Evolutionary conservation across 805 yeast genomes (phyloP).

Genomic region (Spathaspora hagerdaliae): DNA sequence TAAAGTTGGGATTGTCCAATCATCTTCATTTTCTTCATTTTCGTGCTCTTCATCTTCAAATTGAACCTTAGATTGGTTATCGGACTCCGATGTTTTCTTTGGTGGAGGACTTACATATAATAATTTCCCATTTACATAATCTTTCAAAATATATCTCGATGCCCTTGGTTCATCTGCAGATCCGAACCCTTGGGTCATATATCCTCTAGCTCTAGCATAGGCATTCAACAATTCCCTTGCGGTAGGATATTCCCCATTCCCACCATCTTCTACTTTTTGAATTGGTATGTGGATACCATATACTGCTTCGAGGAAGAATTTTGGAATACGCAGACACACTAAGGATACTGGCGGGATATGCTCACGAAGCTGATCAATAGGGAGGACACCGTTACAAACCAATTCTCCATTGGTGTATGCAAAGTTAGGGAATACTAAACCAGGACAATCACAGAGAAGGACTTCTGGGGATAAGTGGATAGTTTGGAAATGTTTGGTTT

Average conservation of each 20-base stretch:
- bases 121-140: conserved; percentile 89
- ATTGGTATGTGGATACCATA: conserved; percentile 89
- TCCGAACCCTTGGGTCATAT: conserved; percentile 95
- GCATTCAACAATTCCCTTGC: conserved; percentile 86
- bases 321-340: conserved; percentile 86
- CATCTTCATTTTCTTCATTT: conserved; percentile 51
- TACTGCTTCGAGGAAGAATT: conserved; percentile 79
- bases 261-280: conserved; percentile 78
- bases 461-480: conserved; percentile 79
- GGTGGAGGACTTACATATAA: conserved; percentile 90
- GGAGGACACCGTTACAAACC: conserved; percentile 97
- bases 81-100: background rate
- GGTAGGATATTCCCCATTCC: conserved; percentile 75
- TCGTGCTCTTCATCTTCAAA: conserved; percentile 1
- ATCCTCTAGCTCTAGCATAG: conserved; percentile 95
- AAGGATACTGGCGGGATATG: conserved; percentile 83
- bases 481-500: conserved; percentile 98
- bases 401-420: conserved; percentile 95
- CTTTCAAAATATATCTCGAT: conserved; percentile 86
- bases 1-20: conserved; percentile 49
- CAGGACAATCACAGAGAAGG: conserved; percentile 96
- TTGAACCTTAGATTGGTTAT: background rate
- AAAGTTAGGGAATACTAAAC: conserved; percentile 96
- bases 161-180: conserved; percentile 96
- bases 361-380: conserved; percentile 95